Evolutionary conservation across 2,329 filamentous ascomycete species (phyloP).

Genomic region (Colletotrichum simmondsii): DNA sequence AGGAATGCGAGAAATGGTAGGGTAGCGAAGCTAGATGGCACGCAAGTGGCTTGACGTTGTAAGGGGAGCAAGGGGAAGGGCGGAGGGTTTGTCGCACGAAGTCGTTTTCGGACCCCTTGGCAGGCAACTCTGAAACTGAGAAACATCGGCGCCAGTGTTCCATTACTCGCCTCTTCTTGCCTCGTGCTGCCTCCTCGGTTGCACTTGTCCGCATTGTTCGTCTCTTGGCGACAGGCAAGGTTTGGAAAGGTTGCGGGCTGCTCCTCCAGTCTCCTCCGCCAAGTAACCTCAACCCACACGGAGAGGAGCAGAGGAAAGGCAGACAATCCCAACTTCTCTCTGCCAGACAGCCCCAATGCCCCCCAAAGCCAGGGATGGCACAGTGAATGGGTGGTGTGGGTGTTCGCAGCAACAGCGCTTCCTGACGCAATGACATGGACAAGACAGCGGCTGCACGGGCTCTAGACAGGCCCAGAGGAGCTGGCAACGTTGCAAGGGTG

Average conservation of each 20-base stretch:
- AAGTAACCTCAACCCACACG: not conserved
- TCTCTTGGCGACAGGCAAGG: not conserved
- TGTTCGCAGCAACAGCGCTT: slow-evolving; percentile 10
- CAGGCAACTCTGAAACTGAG: slow-evolving; percentile 23
- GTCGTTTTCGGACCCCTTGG: slow-evolving; percentile 25
- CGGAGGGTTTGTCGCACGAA: slow-evolving; percentile 24
- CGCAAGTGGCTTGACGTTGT: not conserved
- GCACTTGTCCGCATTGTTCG: not conserved
- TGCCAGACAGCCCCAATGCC: not conserved
- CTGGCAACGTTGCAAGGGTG: not conserved
- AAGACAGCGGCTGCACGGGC: slow-evolving; percentile 30
- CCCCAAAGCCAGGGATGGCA: not conserved
- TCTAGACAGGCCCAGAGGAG: not conserved
- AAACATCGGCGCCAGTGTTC: slow-evolving; percentile 19
- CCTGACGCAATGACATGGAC: slow-evolving; percentile 30
- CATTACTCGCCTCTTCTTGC: slow-evolving; percentile 1
- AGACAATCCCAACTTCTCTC: not conserved
- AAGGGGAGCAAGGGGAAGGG: not conserved
- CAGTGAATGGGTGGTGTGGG: not conserved
- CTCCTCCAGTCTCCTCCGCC: no score
- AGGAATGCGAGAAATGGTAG: not conserved
- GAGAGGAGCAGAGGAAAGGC: not conserved
- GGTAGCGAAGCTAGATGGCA: not conserved
- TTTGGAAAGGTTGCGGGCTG: not conserved
- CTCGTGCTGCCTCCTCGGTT: not conserved